Percentiles rank a stretch among this genome's conserved stretches.
Evolutionary conservation across 1,139 yeast species (phyloP).

Genomic region (Lodderomyces margitis): DNA sequence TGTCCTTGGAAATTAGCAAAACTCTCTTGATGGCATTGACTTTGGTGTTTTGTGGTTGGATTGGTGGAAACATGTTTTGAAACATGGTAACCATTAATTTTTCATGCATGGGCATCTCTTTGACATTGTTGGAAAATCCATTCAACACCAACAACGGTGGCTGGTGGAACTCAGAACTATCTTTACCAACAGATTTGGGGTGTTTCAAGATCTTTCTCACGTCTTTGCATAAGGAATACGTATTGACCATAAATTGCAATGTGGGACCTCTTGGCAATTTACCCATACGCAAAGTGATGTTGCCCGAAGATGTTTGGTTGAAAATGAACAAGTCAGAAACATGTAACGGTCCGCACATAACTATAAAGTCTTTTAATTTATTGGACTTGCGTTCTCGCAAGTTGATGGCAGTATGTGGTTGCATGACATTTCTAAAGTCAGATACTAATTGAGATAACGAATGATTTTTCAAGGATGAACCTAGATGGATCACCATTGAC

Average conservation of each 20-base stretch:
- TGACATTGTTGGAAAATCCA: slow-evolving; percentile 64
- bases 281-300: slow-evolving; percentile 78
- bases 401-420: slow-evolving; percentile 93
- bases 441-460: slow-evolving; percentile 79
- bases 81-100: slow-evolving; percentile 84
- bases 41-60: slow-evolving; percentile 75
- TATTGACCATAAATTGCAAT: slow-evolving; percentile 71
- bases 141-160: slow-evolving; percentile 93
- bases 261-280: slow-evolving; percentile 96
- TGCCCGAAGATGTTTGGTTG: slow-evolving; percentile 80
- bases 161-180: slow-evolving; percentile 58
- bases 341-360: slow-evolving; percentile 97
- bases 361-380: slow-evolving; percentile 83
- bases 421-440: slow-evolving; percentile 89
- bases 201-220: slow-evolving; percentile 63
- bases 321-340: slow-evolving; percentile 86
- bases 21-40: slow-evolving; percentile 80
- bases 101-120: slow-evolving; percentile 63
- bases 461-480: slow-evolving; percentile 75
- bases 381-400: slow-evolving; percentile 85
- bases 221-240: slow-evolving; percentile 82
- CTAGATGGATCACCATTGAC: slow-evolving; percentile 90
- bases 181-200: slow-evolving; percentile 69
- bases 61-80: slow-evolving; percentile 95
- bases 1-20: slow-evolving; percentile 73